Percentiles rank a stretch among this genome's conserved stretches.
Conservation (phyloP, 345 rosid species). For the Melastoma malabathricum region DNA sequence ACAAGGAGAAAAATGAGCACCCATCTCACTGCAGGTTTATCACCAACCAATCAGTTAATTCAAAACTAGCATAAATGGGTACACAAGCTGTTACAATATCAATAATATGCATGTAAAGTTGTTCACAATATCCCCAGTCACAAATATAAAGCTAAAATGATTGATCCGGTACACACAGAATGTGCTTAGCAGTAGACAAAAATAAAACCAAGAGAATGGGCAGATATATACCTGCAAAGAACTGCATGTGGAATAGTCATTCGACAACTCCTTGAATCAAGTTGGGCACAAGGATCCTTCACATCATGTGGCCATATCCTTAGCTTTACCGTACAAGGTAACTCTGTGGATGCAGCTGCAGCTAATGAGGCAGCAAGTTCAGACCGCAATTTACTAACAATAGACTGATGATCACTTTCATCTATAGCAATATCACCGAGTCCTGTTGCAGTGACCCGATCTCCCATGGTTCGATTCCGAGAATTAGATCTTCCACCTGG, state of each 20-base stretch:
- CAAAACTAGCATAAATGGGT: neutral
- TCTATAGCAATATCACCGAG: conserved; percentile 18
- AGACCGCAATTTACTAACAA: conserved; percentile 48
- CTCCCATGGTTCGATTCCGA: conserved; percentile 18
- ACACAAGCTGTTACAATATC: too few relatives aligned
- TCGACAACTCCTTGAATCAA: conserved; percentile 52
- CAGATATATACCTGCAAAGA: conserved; percentile 62
- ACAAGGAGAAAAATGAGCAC: conserved; percentile 98
- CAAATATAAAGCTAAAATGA: too few relatives aligned
- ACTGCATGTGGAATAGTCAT: conserved; percentile 83
- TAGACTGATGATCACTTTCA: conserved; percentile 33
- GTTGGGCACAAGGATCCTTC: conserved; percentile 50
- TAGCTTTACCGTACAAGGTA: conserved; percentile 89
- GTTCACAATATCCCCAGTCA: too few relatives aligned
- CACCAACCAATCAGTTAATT: neutral
- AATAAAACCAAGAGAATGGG: too few relatives aligned
- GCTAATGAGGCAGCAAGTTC: conserved; percentile 75
- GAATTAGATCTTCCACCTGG: conserved; percentile 24
- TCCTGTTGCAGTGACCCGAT: conserved; percentile 16
- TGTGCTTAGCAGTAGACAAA: too few relatives aligned
- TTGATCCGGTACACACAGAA: too few relatives aligned
- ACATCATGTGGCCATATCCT: conserved; percentile 80
- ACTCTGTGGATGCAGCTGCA: conserved; percentile 76
- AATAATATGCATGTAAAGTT: too few relatives aligned
- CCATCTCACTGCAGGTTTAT: conserved; percentile 75